Evolutionary conservation across 306 rosid species (phyloP), one percentile per base, ranked within the genome.

Genomic region (Pachyrhizus erosus): DNA sequence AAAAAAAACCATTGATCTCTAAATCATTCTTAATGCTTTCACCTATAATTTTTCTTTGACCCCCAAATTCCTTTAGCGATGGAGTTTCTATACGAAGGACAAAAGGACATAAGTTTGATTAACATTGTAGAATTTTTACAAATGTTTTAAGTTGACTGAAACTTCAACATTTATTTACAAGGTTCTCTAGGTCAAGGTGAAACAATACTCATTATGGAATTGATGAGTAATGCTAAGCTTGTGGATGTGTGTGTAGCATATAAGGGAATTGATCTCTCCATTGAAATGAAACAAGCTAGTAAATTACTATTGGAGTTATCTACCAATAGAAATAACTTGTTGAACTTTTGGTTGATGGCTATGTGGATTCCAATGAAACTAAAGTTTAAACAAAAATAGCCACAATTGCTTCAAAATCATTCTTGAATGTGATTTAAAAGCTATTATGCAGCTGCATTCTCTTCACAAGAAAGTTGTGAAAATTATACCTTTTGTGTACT

Each of bases 51-150:
- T 67, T 68, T 68, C 51, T 66, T 26, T 40, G 27, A 18, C 12
- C 49, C 40, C 7, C 13, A 17, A 37, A 18, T 34, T 34, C 49
- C 51, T 37, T 31, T 18, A 21, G 26, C 17, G 0, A 12, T n/a
- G 37, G 7, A 9, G 9, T 66, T 34, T 66, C 27, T 34, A 4
- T 68, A 6, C 18, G 7, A 39, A 55, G 12, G 65, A 33, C 27
- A 17, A 40, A 40, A 60, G 9, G 18, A 31, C 42, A 31, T 55
- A 54, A 52, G 23, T 84, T 55, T 73, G 83, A 24, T 84, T 29
- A 54, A 29, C 26, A 17, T 48, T 45, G 67, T 13, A 24, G 60
- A 76, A 51, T 24, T 66, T 29, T 33, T 65, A 23, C 2, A 9
- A 34, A 54, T 46, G 65, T 46, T 24, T 48, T 12, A 40, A 46